These are phyloP conservation scores for Pestalotiopsis sp. DNA, from an alignment of 2,329 filamentous ascomycete species.

Conservation along the genomic window DNA sequence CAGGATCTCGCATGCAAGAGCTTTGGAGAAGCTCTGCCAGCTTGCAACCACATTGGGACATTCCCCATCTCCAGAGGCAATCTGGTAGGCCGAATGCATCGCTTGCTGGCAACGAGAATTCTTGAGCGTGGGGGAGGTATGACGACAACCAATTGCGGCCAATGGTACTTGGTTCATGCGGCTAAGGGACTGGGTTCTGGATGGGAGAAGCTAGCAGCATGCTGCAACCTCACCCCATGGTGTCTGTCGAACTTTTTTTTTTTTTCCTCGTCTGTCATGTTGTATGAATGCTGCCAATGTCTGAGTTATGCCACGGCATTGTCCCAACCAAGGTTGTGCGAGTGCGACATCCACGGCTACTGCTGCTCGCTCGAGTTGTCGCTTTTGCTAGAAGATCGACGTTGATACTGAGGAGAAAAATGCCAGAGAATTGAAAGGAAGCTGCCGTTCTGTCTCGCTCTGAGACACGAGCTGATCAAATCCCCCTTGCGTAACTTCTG, in stretches of 20 bases:
- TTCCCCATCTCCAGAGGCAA: conserved; percentile 18
- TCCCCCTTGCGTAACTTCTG: neutral
- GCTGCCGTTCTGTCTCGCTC: neutral
- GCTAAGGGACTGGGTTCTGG: conserved; percentile 29
- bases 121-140: conserved; percentile 28
- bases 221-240: conserved; percentile 14
- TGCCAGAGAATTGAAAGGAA: neutral
- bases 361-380: neutral
- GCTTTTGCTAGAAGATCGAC: neutral
- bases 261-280: neutral
- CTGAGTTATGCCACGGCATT: neutral
- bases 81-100: neutral
- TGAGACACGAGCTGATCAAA: neutral
- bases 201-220: conserved; percentile 21
- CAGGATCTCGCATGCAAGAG: conserved; percentile 11
- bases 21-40: conserved; percentile 11
- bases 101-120: conserved; percentile 8
- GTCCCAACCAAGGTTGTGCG: neutral
- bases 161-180: conserved; percentile 28
- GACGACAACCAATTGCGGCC: conserved; percentile 29
- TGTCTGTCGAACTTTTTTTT: conserved; percentile 20
- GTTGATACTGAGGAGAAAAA: neutral
- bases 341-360: neutral
- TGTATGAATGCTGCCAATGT: neutral
- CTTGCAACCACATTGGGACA: conserved; percentile 15